phyloP scores from a whole-genome alignment of 2,329 filamentous ascomycete species.

The Fusarium napiforme region DNA sequence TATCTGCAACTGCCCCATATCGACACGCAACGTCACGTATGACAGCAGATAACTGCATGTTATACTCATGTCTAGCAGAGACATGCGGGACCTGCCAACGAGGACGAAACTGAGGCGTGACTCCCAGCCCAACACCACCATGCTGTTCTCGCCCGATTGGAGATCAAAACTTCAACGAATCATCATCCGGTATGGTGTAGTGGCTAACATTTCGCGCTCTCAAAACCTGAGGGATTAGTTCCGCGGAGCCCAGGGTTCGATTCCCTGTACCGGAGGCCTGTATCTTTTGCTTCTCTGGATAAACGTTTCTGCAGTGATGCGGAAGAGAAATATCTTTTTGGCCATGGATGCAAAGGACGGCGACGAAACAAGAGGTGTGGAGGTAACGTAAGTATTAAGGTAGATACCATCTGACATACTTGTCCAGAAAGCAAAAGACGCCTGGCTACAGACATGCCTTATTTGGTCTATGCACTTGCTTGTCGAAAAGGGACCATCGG shows the following conservation, averaged over 20 bases:
- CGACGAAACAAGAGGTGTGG: not conserved
- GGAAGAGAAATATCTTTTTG: not conserved
- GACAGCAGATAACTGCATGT: not conserved
- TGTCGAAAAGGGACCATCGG: not conserved
- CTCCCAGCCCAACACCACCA: not conserved
- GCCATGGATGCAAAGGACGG: no score
- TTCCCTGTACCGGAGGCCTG: constrained; percentile 39
- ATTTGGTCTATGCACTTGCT: not conserved
- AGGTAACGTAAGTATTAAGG: not conserved
- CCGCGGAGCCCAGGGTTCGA: constrained; percentile 43
- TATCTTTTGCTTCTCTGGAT: not conserved
- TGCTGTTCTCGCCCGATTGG: not conserved
- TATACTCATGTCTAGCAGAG: not conserved
- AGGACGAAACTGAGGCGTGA: not conserved
- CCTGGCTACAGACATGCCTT: not conserved
- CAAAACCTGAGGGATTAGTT: constrained; percentile 39
- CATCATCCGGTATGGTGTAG: constrained; percentile 48
- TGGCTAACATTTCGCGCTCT: constrained; percentile 50
- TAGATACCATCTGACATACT: not conserved
- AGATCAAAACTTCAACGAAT: not conserved
- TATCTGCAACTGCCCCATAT: not conserved
- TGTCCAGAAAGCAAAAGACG: not conserved
- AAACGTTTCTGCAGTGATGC: not conserved
- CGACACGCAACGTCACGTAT: not conserved
- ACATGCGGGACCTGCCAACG: not conserved